phyloP scores from a whole-genome alignment of 2,329 filamentous ascomycete genomes.

The Colletotrichum paranaense region DNA sequence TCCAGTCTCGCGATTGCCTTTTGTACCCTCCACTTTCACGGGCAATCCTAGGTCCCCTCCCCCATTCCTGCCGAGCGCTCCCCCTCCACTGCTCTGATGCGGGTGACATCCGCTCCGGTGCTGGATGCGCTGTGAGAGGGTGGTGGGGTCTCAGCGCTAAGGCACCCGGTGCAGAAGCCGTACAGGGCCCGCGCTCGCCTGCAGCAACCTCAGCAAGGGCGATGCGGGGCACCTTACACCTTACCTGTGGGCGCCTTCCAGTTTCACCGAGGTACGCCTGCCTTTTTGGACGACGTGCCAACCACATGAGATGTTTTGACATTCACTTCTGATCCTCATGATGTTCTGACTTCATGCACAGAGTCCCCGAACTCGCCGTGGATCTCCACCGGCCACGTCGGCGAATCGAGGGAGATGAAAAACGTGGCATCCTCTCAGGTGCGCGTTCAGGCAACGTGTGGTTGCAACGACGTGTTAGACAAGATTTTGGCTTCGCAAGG shows the following conservation, averaged over 20 bases:
- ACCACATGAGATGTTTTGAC: background rate
- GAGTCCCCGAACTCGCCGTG: too few relatives aligned
- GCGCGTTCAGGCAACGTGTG: background rate
- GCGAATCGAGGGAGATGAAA: background rate
- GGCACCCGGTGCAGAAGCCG: background rate
- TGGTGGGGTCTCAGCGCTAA: conserved; percentile 4
- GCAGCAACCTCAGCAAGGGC: background rate
- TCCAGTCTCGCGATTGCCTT: background rate
- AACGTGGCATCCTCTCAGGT: background rate
- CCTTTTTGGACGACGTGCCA: background rate
- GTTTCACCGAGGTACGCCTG: background rate
- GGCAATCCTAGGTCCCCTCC: background rate
- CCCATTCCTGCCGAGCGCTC: background rate
- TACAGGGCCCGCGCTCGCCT: background rate
- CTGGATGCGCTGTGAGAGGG: background rate
- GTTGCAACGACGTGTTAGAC: background rate
- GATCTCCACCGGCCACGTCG: background rate
- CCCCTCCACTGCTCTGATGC: background rate
- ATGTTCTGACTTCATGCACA: too few relatives aligned
- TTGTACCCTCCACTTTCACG: background rate
- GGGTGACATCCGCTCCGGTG: background rate
- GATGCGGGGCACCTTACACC: background rate
- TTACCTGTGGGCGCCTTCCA: background rate
- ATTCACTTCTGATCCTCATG: too few relatives aligned
- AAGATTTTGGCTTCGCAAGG: background rate